Evolutionary conservation across 345 rosid genomes (phyloP).

Genomic region (Citrus australasica): DNA sequence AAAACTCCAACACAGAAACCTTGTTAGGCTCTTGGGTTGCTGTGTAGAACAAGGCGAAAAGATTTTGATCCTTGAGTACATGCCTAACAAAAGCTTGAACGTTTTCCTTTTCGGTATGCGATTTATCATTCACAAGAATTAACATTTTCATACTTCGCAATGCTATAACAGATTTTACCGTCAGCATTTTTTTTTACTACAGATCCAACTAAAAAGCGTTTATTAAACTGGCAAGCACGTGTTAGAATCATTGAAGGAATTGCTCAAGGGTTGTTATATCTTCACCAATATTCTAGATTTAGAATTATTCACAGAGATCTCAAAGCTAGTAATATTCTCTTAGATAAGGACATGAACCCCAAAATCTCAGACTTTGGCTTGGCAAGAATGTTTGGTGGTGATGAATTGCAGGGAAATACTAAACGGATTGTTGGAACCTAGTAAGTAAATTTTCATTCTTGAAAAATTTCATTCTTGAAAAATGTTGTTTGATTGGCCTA

Average conservation of each 20-base stretch:
- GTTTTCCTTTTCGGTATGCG: constrained; percentile 32
- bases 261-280: constrained; percentile 41
- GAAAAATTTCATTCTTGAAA: background rate
- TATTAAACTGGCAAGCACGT: constrained; percentile 19
- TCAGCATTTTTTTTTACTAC: background rate
- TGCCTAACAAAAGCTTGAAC: constrained; percentile 40
- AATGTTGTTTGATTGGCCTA: background rate
- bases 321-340: constrained; percentile 36
- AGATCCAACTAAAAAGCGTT: constrained; percentile 5
- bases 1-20: constrained; percentile 40
- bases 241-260: constrained; percentile 26
- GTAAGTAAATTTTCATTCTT: constrained; percentile 27
- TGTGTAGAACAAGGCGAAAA: constrained; percentile 34
- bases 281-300: constrained; percentile 28
- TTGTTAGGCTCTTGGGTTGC: constrained; percentile 37
- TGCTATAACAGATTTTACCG: background rate
- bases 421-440: constrained; percentile 41
- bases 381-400: constrained; percentile 47
- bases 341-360: constrained; percentile 43
- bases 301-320: constrained; percentile 31
- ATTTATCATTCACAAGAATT: background rate
- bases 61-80: constrained; percentile 34
- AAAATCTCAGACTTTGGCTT: constrained; percentile 58
- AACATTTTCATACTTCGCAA: background rate
- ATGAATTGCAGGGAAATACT: constrained; percentile 42